Evolutionary conservation across 179 eudicot species (phyloP).

Genomic region (Sideroxylon spinosum): DNA sequence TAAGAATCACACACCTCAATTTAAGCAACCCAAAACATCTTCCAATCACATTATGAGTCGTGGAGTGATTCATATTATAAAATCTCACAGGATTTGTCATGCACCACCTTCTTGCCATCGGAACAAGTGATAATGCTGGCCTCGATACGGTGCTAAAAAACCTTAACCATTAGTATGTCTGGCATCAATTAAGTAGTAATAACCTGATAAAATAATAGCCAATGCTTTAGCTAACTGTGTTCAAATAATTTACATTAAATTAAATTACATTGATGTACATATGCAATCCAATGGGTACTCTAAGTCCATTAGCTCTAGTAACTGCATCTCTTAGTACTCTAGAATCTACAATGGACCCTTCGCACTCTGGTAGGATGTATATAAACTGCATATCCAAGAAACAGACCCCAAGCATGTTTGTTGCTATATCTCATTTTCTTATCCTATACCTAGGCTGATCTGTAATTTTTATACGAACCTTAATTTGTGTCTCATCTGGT

Average conservation of each 20-base stretch:
- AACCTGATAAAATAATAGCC: background rate
- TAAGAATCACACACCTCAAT: background rate
- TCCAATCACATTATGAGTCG: background rate
- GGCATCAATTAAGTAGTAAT: background rate
- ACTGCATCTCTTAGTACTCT: background rate
- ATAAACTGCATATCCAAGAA: background rate
- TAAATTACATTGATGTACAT: background rate
- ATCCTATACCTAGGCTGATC: slow-evolving; percentile 1
- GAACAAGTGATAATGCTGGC: background rate
- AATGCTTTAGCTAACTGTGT: background rate
- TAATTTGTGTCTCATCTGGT: slow-evolving; percentile 8
- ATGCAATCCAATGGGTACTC: background rate
- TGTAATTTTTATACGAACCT: background rate
- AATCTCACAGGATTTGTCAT: background rate
- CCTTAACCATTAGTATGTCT: slow-evolving; percentile 7
- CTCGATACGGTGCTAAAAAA: slow-evolving; percentile 16
- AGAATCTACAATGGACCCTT: slow-evolving; percentile 4
- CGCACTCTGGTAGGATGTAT: slow-evolving; percentile 1
- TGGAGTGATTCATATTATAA: background rate
- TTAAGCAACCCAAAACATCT: background rate
- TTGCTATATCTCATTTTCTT: slow-evolving; percentile 3
- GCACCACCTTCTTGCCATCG: background rate
- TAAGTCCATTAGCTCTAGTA: background rate
- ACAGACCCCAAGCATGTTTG: slow-evolving; percentile 4
- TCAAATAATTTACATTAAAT: no score